phyloP scores from a whole-genome alignment of 176 grass and related monocot genomes.

The Hsuehochloa calcarea region DNA sequence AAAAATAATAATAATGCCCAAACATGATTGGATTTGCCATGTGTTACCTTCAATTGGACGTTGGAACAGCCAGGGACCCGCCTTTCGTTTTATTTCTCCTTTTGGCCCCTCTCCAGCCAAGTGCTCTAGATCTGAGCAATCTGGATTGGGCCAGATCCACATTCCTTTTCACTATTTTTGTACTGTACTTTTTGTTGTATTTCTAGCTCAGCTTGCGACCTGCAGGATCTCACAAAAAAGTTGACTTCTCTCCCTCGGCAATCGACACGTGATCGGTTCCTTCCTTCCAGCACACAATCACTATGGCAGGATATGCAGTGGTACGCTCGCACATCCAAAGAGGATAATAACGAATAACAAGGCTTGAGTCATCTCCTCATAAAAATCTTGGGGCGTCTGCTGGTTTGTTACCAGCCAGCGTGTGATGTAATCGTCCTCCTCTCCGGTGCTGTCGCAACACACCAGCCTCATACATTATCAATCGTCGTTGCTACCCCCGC shows the following conservation, averaged over 20 bases:
- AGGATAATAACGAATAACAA: background rate
- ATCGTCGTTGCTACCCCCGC: no score
- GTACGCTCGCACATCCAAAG: background rate
- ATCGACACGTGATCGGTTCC: conserved; percentile 23
- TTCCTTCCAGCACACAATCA: no score
- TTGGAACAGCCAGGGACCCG: background rate
- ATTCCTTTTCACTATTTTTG: conserved; percentile 9
- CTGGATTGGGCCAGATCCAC: conserved; percentile 18
- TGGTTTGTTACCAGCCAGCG: no score
- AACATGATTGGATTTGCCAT: background rate
- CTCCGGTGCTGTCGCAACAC: no score
- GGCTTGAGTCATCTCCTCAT: no score
- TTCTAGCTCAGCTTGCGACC: background rate
- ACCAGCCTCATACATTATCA: no score
- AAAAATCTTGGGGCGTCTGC: no score
- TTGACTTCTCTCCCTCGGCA: background rate
- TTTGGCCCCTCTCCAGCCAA: background rate
- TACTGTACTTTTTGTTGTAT: background rate
- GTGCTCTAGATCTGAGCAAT: conserved; percentile 21
- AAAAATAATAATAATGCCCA: background rate
- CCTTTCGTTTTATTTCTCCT: background rate
- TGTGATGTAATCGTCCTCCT: no score
- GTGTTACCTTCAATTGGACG: background rate
- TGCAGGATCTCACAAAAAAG: conserved; percentile 5
- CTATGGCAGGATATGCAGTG: background rate